A percentile compares a stretch with the other conserved stretches of the same genome.
phyloP scores from a whole-genome alignment of 2,329 filamentous ascomycete genomes.

The Penicillium sp. region DNA sequence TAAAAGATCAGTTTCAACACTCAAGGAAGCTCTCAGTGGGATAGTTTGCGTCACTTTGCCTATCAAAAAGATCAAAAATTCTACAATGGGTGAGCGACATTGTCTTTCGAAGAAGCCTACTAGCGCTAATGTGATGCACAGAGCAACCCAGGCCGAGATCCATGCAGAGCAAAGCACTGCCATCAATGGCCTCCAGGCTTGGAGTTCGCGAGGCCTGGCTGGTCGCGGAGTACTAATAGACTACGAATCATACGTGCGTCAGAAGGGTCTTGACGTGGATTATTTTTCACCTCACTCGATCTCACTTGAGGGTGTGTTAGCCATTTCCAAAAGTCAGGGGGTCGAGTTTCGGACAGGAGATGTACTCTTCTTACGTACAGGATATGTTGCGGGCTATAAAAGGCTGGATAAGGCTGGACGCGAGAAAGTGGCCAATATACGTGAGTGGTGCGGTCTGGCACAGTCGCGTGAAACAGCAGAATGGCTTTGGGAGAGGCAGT shows the following conservation, averaged over 20 bases:
- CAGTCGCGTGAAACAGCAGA: not conserved
- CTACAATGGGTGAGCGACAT: not conserved
- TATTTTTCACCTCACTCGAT: not conserved
- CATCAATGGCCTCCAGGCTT: not conserved
- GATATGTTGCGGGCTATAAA: not conserved
- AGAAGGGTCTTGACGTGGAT: not conserved
- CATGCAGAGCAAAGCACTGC: too few relatives aligned
- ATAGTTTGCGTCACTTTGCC: slow-evolving; percentile 1
- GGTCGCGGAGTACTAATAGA: slow-evolving; percentile 2
- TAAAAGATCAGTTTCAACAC: slow-evolving; percentile 6
- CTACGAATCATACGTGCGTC: not conserved
- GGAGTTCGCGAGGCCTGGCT: not conserved
- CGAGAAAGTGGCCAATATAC: not conserved
- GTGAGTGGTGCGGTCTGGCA: not conserved
- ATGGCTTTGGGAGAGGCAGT: slow-evolving; percentile 1
- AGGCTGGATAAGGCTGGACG: not conserved
- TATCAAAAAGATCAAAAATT: not conserved
- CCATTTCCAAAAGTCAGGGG: not conserved
- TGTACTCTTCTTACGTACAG: slow-evolving; percentile 1
- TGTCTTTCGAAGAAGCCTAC: too few relatives aligned
- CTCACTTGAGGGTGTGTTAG: not conserved
- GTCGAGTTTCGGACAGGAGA: not conserved
- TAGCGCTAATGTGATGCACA: not conserved
- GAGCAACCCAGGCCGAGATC: not conserved
- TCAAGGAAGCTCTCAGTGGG: slow-evolving; percentile 4